A percentile compares a stretch with the other conserved stretches of the same genome.
phyloP scores from a whole-genome alignment of 306 rosid genomes.

The Ormosia emarginata region DNA sequence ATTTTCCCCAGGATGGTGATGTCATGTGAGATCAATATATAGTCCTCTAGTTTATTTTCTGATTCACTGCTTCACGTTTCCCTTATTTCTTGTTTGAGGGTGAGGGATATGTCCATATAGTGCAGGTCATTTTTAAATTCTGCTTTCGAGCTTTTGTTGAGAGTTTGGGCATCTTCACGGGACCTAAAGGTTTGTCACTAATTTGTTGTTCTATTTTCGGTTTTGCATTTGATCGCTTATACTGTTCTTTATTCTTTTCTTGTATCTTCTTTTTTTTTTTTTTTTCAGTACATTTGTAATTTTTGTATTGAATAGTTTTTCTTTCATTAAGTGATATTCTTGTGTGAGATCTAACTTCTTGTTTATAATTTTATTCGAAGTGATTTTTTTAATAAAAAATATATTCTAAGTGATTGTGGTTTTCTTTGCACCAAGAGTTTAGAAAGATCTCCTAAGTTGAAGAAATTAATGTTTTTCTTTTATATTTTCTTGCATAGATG shows the following conservation, averaged over 20 bases:
- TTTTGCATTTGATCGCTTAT: background rate
- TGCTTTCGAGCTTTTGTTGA: constrained; percentile 86
- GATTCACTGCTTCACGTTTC: constrained; percentile 5
- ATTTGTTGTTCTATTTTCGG: background rate
- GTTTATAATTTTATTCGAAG: background rate
- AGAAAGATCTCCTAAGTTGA: background rate
- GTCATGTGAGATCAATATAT: constrained; percentile 76
- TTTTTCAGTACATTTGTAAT: background rate
- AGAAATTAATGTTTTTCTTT: background rate
- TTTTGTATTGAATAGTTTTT: background rate
- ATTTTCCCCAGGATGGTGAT: constrained; percentile 62
- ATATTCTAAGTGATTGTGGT: background rate
- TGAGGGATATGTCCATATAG: constrained; percentile 36
- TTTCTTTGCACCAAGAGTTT: background rate
- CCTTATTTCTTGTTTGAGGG: constrained; percentile 34
- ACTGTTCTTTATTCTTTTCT: constrained; percentile 12
- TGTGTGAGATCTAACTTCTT: background rate
- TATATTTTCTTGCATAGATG: constrained; percentile 3
- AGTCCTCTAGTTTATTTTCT: constrained; percentile 13
- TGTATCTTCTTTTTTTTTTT: background rate
- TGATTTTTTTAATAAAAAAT: background rate
- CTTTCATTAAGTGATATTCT: background rate
- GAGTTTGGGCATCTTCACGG: constrained; percentile 93
- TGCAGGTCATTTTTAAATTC: constrained; percentile 97
- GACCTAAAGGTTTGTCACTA: constrained; percentile 70